Base-by-base conservation (phyloP, 2,329 filamentous ascomycete species). In the Paracoccidioides lutzii region DNA sequence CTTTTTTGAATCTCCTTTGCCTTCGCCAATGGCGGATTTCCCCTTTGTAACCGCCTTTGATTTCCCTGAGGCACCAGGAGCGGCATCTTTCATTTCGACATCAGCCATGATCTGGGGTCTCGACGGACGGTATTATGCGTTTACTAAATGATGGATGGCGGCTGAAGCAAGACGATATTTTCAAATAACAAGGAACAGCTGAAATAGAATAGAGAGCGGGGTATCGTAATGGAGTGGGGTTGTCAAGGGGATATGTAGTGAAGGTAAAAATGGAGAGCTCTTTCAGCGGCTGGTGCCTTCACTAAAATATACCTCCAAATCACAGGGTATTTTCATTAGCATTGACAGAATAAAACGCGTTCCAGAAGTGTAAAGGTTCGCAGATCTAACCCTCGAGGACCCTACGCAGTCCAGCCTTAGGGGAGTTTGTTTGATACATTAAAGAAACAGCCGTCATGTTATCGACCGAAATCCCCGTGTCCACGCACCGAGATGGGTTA, bases 51-150 rank as follows among this genome's bases (percentile, higher is more conserved):
- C 73, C 60, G 72, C 75, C 69, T 81, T 82, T 46, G 72, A 67
- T 73, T 83, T 81, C 55, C 73, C 69, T 56, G 66, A 75, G 59
- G 65, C 65, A 46, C 73, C 71, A 42, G 79, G 72, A 38, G 83
- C 82, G 49, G 87, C 90, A 72, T 97, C 93, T 55, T 88, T 87
- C 93, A 97, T 97, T 67, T 96, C 90, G 52, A 97, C 85, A 74
- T 98, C 93, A 57, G 90, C 88, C 93, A 97, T 97, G n/a, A 55
- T 57, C 58, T 57, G 57, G 59, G 48, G 55, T 57, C n/a, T 28
- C n/a, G n/a, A 15, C 3, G 42, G 42, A 12, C 7, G 12, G 7
- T 7, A 8, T 38, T 38, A 8, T 38, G 37, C 37, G 37, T 38
- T 38, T 38, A 7, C 12, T 8, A 12, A 12, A 12, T 38, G 37